Conservation (phyloP, 2,329 filamentous ascomycete genomes). For the Colletotrichum orchidophilum region DNA sequence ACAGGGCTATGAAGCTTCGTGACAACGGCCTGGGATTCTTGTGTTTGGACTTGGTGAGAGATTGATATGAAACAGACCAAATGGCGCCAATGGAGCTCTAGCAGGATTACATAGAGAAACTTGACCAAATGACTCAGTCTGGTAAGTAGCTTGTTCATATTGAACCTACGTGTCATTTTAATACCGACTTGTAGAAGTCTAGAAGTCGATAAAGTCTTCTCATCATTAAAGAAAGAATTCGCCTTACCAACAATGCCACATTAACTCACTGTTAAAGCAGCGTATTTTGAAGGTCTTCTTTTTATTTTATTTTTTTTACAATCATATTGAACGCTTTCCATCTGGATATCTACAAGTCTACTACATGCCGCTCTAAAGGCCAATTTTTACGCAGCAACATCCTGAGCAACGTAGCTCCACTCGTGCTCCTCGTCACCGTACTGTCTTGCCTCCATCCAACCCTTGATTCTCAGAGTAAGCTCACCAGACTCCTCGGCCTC, state of each 20-base stretch:
- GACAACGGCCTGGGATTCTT: not conserved
- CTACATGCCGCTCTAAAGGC: constrained; percentile 16
- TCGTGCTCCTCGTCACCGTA: constrained; percentile 92
- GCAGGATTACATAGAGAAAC: not conserved
- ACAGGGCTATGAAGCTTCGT: not conserved
- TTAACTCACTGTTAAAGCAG: not conserved
- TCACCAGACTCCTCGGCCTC: constrained; percentile 88
- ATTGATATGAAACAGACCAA: not conserved
- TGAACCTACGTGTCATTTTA: not conserved
- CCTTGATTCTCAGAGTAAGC: constrained; percentile 87
- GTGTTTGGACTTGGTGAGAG: not conserved
- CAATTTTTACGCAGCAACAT: constrained; percentile 44
- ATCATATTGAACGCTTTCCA: constrained; percentile 29
- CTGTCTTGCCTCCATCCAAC: constrained; percentile 95
- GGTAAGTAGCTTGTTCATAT: not conserved
- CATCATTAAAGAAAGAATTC: not conserved
- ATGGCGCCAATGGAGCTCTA: not conserved
- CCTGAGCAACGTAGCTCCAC: constrained; percentile 76
- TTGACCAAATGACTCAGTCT: not conserved
- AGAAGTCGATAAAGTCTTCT: not conserved
- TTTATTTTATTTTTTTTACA: too few relatives aligned
- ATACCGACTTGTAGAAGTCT: not conserved
- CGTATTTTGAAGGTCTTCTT: constrained; percentile 23
- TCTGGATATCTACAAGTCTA: constrained; percentile 26
- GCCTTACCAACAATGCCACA: not conserved